Conservation (phyloP, 2,329 filamentous ascomycete genomes). For the Colletotrichum acutatum region DNA sequence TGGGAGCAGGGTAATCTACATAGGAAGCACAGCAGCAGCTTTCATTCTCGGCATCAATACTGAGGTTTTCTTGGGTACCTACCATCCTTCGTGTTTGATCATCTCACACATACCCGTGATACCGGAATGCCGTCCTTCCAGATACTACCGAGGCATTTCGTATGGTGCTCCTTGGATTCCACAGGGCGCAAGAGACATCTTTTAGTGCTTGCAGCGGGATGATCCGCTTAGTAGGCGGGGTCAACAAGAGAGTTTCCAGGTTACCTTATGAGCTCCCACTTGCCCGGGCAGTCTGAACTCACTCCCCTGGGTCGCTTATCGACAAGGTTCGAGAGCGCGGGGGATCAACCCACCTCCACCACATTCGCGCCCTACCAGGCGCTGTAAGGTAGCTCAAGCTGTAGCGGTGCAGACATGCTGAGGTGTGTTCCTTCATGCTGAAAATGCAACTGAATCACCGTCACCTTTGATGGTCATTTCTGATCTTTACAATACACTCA, state of each 20-base stretch:
- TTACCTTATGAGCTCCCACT: neutral
- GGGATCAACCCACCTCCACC: neutral
- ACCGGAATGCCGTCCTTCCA: neutral
- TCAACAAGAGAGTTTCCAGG: neutral
- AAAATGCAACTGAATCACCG: neutral
- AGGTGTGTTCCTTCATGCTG: neutral
- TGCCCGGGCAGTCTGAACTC: neutral
- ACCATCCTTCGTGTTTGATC: neutral
- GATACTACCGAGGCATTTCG: too few relatives aligned
- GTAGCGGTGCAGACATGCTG: neutral
- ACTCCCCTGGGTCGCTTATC: neutral
- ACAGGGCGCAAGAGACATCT: neutral
- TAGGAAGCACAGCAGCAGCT: neutral
- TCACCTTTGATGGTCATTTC: neutral
- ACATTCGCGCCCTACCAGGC: neutral
- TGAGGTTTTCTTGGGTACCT: slow-evolving; percentile 4
- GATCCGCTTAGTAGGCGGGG: slow-evolving; percentile 19
- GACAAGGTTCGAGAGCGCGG: slow-evolving; percentile 7
- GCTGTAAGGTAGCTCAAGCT: neutral
- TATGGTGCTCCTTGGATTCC: neutral
- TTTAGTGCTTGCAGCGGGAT: slow-evolving; percentile 6
- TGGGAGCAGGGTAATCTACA: slow-evolving; percentile 31
- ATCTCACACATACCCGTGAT: too few relatives aligned
- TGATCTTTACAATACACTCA: neutral
- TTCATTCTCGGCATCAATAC: slow-evolving; percentile 21